Base-by-base conservation (phyloP, 106 monocot species). In the Dendrobium huoshanense region DNA sequence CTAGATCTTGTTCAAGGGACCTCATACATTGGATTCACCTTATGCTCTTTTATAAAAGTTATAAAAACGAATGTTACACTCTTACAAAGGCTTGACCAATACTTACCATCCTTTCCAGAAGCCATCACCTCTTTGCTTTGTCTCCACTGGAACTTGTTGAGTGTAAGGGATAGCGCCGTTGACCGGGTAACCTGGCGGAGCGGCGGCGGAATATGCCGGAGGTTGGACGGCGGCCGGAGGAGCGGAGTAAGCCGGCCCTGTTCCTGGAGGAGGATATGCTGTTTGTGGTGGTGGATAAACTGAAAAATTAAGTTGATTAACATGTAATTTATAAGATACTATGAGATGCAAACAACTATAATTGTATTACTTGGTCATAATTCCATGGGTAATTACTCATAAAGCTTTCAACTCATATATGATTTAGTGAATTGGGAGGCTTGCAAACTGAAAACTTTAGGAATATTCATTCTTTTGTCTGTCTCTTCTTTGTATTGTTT, bases 61-160 rank as follows among this genome's bases (percentile, higher is more conserved):
- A 37, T 37, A 37, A 37, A 37, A 37, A 37, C 37, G 37, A 37
- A 37, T 37, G 37, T 45, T 45, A 45, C 9, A 6, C 45, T 45
- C 45, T 45, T 45, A 45, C 45, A 7, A 9, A 45, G 1, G 45
- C 9, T 45, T 45, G 45, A 45, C 45, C 9, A 9, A 45, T 51
- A 51, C 81, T 79, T 81, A 85, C 85, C 85, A 85, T 81, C 85
- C 85, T 79, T 81, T 74, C 85, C 85, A 85, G 75, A 85, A 85
- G 77, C 85, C 85, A 48, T 76, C 76, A 11, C 85, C 85, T 7
- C 85, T 78, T 18, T 78, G 78, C 85, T 79, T 72, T 29, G 85
- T 85, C 79, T 79, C 19, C 9, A 78, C 40, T 19, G 85, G 78
- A 5, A 64, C 85, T 43, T 79, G 78, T 3, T 24, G 74, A 18